Evolutionary conservation across 345 rosid species (phyloP), one percentile per base, ranked within the genome.

Genomic region (Cardamine chenopodiifolia): DNA sequence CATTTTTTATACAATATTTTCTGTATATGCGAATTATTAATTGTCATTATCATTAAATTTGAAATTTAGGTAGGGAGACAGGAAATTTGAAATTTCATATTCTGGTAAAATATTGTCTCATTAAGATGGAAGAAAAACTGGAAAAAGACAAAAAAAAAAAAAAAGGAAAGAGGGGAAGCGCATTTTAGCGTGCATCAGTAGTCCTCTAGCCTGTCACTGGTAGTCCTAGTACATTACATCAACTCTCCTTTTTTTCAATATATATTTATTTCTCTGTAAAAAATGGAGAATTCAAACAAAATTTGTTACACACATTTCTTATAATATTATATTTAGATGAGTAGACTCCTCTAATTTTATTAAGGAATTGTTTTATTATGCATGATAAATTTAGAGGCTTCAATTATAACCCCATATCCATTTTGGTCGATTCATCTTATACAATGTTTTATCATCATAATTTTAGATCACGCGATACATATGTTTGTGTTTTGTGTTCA

Each of bases 181-280:
- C 14, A 67, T 75, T 67, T 59, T 49, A 49, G 78, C 32, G 32
- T 74, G 52, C 8, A 74, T 2, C 49, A 58, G 54, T 39, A 48
- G 62, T 58, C 18, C 11, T 58, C 8, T 59, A 67, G 62, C 56
- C 70, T 60, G 55, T 17, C 66, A 42, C 48, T 64, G 56, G 20
- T 66, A 48, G 61, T 71, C 68, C 31, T 61, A 50, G 34, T 57
- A 74, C 72, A 73, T 55, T 32, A 73, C 65, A 65, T 74, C 78
- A 66, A 5, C 48, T 56, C 3, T 44, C 15, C 22, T 2, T 20
- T 42, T 31, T 29, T 20, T 12, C 19, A 11, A 11, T 67, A 0
- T 32, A 20, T 22, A 25, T 59, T 7, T 57, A 17, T 60, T 62
- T 52, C 8, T 45, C 50, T 7, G 18, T 45, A 29, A 29, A 63